Conservation (phyloP, 2,329 filamentous ascomycete species). For the Neopestalotiopsis sp. region DNA sequence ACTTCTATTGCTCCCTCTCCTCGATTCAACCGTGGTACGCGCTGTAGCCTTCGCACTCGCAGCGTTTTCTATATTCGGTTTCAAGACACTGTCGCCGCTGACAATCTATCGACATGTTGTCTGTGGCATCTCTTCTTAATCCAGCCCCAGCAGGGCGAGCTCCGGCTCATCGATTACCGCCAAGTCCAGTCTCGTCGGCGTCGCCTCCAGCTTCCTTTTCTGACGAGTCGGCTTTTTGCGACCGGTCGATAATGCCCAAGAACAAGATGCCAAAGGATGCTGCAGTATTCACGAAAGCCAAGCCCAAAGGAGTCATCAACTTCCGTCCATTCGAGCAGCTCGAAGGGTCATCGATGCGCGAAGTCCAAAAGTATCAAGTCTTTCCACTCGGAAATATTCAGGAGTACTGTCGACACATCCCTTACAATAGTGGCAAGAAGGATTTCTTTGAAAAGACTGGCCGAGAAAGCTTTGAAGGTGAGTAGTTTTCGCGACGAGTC, state of each 20-base stretch:
- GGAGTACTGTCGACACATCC: constrained; percentile 76
- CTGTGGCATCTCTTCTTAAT: constrained; percentile 71
- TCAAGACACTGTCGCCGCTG: constrained; percentile 41
- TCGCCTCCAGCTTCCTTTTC: constrained; percentile 41
- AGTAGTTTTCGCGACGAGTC: constrained; percentile 25
- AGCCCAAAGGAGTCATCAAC: constrained; percentile 70
- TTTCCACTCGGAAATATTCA: constrained; percentile 68
- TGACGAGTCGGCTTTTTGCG: constrained; percentile 37
- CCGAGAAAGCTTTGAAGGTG: constrained; percentile 87
- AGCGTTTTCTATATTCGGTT: constrained; percentile 40
- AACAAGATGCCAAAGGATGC: constrained; percentile 71
- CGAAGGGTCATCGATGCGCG: constrained; percentile 59
- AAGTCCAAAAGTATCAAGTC: constrained; percentile 70
- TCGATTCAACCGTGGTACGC: constrained; percentile 28
- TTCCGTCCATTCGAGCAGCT: constrained; percentile 76
- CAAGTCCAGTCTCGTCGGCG: constrained; percentile 44
- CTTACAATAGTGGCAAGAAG: constrained; percentile 95
- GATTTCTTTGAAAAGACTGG: constrained; percentile 86
- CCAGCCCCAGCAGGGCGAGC: constrained; percentile 53
- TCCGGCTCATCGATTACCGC: constrained; percentile 47
- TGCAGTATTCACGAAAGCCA: constrained; percentile 65
- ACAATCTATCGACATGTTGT: constrained; percentile 59
- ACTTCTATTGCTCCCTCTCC: constrained; percentile 33
- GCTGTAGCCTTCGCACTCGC: constrained; percentile 33
- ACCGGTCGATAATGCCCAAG: constrained; percentile 42